Percentiles rank a stretch among this genome's conserved stretches.
phyloP scores from a whole-genome alignment of 176 grass and related monocot genomes.

The Microstegium vimineum region DNA sequence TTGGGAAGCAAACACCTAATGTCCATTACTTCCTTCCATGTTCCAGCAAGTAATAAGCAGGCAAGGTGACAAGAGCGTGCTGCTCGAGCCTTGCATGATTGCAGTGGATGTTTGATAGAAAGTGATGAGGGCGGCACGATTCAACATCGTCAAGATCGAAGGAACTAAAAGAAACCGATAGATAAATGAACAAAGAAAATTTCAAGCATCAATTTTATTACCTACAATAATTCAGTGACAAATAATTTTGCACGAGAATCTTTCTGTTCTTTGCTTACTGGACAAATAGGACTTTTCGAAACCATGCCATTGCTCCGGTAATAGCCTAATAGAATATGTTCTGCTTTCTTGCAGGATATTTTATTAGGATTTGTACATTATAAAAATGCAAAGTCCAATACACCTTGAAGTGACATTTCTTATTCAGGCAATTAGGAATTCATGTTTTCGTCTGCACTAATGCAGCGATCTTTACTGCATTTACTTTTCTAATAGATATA shows the following conservation, averaged over 20 bases:
- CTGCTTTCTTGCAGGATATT: no score
- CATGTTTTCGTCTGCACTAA: no score
- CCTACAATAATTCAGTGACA: slow-evolving; percentile 39
- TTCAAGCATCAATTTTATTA: slow-evolving; percentile 21
- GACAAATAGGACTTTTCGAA: neutral
- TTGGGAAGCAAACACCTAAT: slow-evolving; percentile 39
- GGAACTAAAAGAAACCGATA: neutral
- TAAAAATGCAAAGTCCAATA: no score
- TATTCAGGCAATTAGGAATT: no score
- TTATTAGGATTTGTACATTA: no score
- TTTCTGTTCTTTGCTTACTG: slow-evolving; percentile 19
- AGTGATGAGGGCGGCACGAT: neutral
- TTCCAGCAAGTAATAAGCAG: slow-evolving; percentile 7
- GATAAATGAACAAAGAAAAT: slow-evolving; percentile 5
- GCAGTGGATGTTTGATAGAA: neutral
- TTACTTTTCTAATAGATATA: neutral
- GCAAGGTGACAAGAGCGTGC: neutral
- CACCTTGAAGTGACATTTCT: no score
- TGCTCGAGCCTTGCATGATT: neutral
- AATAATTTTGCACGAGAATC: slow-evolving; percentile 39
- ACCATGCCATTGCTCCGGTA: slow-evolving; percentile 28
- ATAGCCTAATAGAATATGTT: no score
- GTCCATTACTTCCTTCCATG: slow-evolving; percentile 39
- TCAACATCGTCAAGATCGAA: neutral
- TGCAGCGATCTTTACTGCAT: neutral